A percentile compares a stretch with the other conserved stretches of the same genome.
Evolutionary conservation across 441 rosid species (phyloP).

Genomic region (Eruca vesicaria): DNA sequence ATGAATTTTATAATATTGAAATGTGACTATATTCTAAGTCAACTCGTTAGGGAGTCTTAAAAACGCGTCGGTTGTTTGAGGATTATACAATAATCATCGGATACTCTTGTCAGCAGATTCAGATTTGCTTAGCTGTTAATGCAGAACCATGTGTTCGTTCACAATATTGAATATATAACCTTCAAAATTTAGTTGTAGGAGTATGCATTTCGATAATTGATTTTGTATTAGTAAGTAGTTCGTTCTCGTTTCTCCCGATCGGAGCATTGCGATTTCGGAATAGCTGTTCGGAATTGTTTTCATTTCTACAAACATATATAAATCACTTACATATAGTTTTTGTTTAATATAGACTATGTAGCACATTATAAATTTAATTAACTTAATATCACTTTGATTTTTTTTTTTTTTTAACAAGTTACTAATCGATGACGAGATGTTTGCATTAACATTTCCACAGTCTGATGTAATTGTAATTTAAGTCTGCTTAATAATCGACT

Average conservation of each 20-base stretch:
- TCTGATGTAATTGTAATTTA: not conserved
- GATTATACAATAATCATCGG: conserved; percentile 4
- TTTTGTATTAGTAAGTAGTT: too few species aligned
- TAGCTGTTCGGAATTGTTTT: too few species aligned
- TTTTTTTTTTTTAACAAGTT: too few species aligned
- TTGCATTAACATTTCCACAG: not conserved
- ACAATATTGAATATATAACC: not conserved
- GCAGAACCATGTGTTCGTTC: conserved; percentile 9
- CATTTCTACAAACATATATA: too few species aligned
- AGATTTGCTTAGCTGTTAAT: conserved; percentile 18
- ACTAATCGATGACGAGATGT: not conserved
- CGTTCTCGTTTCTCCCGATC: too few species aligned
- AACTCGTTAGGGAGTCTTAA: conserved; percentile 22
- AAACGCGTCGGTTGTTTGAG: conserved; percentile 26
- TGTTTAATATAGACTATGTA: too few species aligned
- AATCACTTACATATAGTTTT: too few species aligned
- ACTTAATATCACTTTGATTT: too few species aligned
- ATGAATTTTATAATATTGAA: not conserved
- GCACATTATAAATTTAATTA: too few species aligned
- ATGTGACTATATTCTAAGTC: not conserved
- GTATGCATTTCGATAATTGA: not conserved
- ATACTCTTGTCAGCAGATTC: conserved; percentile 17
- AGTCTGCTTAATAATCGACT: not conserved
- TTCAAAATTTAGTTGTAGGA: not conserved
- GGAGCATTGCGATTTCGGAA: too few species aligned